Conservation (phyloP, 805 yeast species). For the Cyberlindnera bimundalis region DNA sequence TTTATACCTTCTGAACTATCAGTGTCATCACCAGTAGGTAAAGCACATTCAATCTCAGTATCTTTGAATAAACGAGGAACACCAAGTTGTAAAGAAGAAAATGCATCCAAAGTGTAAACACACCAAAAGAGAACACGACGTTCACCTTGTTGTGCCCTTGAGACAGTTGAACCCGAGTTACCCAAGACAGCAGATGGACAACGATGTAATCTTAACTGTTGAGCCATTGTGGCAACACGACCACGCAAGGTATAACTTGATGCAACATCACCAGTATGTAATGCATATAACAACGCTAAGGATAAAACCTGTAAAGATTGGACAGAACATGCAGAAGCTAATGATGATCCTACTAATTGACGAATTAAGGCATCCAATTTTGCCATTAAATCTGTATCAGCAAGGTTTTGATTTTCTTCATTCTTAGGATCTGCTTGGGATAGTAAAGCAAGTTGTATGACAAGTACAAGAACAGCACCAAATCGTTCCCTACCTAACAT, state of each 20-base stretch:
- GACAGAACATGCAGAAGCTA: slow-evolving; percentile 57
- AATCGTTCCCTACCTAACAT: slow-evolving; percentile 48
- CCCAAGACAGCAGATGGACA: slow-evolving; percentile 81
- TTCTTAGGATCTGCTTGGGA: slow-evolving; percentile 10
- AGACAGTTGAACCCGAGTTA: slow-evolving; percentile 60
- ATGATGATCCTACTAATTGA: slow-evolving; percentile 58
- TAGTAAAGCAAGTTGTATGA: slow-evolving; percentile 46
- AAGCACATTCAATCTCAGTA: slow-evolving; percentile 80
- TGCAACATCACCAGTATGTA: slow-evolving; percentile 68
- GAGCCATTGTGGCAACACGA: slow-evolving; percentile 75
- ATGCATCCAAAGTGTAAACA: slow-evolving; percentile 70
- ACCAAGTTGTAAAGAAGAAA: slow-evolving; percentile 72
- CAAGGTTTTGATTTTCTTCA: neutral
- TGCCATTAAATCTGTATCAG: slow-evolving; percentile 31
- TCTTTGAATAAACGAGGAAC: slow-evolving; percentile 79
- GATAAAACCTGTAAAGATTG: slow-evolving; percentile 68
- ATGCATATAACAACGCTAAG: slow-evolving; percentile 65
- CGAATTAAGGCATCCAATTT: slow-evolving; percentile 61
- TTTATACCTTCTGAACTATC: slow-evolving; percentile 47
- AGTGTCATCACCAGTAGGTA: slow-evolving; percentile 57
- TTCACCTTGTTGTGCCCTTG: slow-evolving; percentile 73
- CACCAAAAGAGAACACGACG: slow-evolving; percentile 85
- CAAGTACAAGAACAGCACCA: slow-evolving; percentile 47
- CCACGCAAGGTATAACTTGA: slow-evolving; percentile 77
- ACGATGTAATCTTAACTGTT: slow-evolving; percentile 78